Conservation (phyloP, 176 grass and related monocot species). For the Bromus sterilis region DNA sequence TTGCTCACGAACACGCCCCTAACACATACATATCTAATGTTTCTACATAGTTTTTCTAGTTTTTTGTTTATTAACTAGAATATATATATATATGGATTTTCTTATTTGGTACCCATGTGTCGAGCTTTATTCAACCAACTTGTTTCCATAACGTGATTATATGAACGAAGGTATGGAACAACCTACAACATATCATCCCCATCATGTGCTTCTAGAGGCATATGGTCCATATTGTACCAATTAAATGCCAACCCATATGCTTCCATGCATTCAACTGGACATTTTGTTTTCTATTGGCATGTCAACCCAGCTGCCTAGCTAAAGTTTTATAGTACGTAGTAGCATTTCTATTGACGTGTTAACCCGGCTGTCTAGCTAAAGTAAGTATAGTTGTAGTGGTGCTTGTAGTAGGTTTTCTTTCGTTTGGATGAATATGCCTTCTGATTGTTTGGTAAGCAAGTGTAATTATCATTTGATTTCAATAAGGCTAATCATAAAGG, state of each 20-base stretch:
- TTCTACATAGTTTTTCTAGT: neutral
- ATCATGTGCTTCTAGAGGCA: constrained; percentile 30
- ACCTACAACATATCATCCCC: neutral
- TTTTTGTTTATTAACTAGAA: neutral
- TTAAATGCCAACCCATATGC: constrained; percentile 29
- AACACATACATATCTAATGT: constrained; percentile 16
- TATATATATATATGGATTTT: neutral
- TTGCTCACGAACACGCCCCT: constrained; percentile 9
- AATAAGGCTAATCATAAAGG: no score
- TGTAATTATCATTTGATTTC: no score
- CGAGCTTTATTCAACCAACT: constrained; percentile 32
- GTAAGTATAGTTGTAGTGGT: neutral
- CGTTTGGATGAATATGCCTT: no score
- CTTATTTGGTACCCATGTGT: constrained; percentile 36
- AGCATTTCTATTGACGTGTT: constrained; percentile 2
- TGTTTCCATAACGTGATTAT: constrained; percentile 25
- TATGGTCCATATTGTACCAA: constrained; percentile 11
- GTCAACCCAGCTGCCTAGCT: neutral
- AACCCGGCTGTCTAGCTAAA: neutral
- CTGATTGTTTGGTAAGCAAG: no score
- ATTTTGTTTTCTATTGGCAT: constrained; percentile 19
- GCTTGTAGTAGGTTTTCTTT: no score
- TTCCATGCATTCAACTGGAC: neutral
- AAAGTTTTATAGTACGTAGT: no score
- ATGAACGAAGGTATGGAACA: constrained; percentile 13